phyloP scores from a whole-genome alignment of 1,284 basidiomycete species.

The Austroboletus olivaceoglutinosus region DNA sequence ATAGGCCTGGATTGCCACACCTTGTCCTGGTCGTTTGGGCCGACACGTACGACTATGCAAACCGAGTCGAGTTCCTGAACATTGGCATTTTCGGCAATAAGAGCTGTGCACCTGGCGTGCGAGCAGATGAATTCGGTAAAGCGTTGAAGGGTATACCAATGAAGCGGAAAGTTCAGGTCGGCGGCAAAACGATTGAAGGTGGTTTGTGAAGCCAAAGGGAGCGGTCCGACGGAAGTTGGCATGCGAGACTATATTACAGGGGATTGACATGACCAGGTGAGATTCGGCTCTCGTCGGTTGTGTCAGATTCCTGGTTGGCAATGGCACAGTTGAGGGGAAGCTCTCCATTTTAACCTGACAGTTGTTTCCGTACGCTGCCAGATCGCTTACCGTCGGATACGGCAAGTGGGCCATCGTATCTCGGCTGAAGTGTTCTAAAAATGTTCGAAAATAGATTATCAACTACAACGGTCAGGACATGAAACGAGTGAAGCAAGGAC shows the following conservation, averaged over 20 bases:
- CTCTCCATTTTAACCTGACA: no score
- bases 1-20: conserved; percentile 9
- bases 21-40: conserved; percentile 13
- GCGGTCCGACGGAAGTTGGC: conserved; percentile 6
- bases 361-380: no score
- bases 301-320: no score
- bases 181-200: conserved; percentile 9
- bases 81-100: conserved; percentile 12
- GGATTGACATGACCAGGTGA: not conserved
- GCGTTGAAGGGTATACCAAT: conserved; percentile 5
- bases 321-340: no score
- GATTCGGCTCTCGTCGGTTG: no score
- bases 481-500: not conserved
- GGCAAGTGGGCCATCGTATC: no score
- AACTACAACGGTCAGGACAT: no score
- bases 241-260: conserved; percentile 1
- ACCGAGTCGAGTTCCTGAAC: conserved; percentile 13
- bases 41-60: conserved; percentile 18
- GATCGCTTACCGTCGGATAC: no score
- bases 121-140: conserved; percentile 9
- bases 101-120: conserved; percentile 3
- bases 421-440: no score
- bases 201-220: conserved; percentile 8
- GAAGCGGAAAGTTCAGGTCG: conserved; percentile 6
- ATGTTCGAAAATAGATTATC: no score